Evolutionary conservation across 192 early-diverging fungal species (phyloP).

Genomic region (Podila minutissima): DNA sequence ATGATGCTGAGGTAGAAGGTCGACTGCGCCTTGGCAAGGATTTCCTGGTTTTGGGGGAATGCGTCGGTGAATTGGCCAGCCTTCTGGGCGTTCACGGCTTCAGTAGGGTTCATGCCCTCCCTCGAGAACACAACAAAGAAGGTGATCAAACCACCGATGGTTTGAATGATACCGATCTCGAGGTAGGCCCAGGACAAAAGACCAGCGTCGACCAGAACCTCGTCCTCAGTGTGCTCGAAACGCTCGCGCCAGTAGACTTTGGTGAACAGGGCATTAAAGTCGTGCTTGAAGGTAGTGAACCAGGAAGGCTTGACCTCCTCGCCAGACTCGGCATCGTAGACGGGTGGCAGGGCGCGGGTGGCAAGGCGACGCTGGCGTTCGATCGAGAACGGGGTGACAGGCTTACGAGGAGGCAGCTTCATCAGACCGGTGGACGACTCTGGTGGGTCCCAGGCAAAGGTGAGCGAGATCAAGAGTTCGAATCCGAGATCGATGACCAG

Average conservation of each 20-base stretch:
- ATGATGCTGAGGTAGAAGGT: constrained; percentile 80
- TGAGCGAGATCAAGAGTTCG: constrained; percentile 87
- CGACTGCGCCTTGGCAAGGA: constrained; percentile 83
- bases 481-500: constrained; percentile 95
- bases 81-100: constrained; percentile 67
- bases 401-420: constrained; percentile 90
- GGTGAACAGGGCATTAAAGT: constrained; percentile 60
- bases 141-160: constrained; percentile 71
- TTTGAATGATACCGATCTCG: constrained; percentile 84
- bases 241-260: constrained; percentile 68
- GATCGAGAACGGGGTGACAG: constrained; percentile 82
- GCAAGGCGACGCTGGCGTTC: constrained; percentile 69
- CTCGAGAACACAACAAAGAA: constrained; percentile 87
- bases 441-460: constrained; percentile 92
- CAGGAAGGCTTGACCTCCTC: constrained; percentile 50
- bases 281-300: constrained; percentile 22
- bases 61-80: constrained; percentile 46
- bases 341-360: constrained; percentile 57
- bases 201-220: constrained; percentile 87
- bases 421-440: constrained; percentile 83
- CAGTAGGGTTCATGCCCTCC: constrained; percentile 67
- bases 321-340: constrained; percentile 62
- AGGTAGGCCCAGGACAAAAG: constrained; percentile 87
- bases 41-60: constrained; percentile 63
- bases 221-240: constrained; percentile 80